Evolutionary conservation across 2,329 filamentous ascomycete species (phyloP), one percentile per base, ranked within the genome.

Genomic region (Colletotrichum coccodes): DNA sequence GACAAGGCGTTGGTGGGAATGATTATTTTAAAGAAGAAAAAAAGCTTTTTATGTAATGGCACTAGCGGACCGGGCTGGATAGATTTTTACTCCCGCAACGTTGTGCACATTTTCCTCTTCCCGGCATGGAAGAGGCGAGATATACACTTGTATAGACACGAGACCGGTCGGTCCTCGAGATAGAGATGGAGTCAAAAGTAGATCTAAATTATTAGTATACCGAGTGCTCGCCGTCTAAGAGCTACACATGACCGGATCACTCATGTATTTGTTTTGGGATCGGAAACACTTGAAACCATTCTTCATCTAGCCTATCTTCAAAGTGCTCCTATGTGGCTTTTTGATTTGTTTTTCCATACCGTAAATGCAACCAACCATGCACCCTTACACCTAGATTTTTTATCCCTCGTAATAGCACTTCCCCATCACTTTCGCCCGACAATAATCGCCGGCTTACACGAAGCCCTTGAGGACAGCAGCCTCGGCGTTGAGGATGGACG

Each of bases 401-500:
- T 38, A 42, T n/a, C 42, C 21, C 26, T 42, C 21, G 6, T 26
- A 34, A 11, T 6, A 23, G 12, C 3, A 4, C 23, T 3, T 16
- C n/a, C 14, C 23, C 57, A n/a, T 50, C 6, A 4, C 60, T 4
- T 36, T 4, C 49, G 26, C 18, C 38, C 26, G n/a, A n/a, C n/a
- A n/a, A 32, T 5, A 26, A 14, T 23, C 6, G 14, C 18, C 12
- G 12, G 30, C 59, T 79, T 85, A 94, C 71, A 95, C 86, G 76
- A 91, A 94, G 6, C 95, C 95, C 85, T 97, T 97, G 72, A 98
- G 88, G 12, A 97, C 91, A 28, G 94, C 94, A 32, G 94, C 94
- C 80, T 98, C 95, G 32, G 95, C 94, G 76, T 98, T 98, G 74
- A 98, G 81, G 81, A 98, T 97, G 36, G 94, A 97, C 2, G 94